phyloP scores from a whole-genome alignment of 73 alveolate species.

The Paramecium sonneborni region DNA sequence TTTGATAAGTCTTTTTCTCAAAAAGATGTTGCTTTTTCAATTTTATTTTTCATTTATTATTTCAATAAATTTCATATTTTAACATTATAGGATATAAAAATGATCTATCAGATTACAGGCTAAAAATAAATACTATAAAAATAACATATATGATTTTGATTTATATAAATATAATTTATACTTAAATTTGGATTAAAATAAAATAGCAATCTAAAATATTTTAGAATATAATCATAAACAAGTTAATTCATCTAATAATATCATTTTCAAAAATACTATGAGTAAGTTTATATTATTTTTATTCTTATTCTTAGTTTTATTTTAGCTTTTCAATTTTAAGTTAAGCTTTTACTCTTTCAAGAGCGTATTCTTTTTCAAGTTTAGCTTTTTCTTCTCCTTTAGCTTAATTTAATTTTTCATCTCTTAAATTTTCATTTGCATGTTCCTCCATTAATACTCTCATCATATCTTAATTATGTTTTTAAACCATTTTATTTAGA shows the following conservation, averaged over 20 bases:
- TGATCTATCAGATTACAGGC: background rate
- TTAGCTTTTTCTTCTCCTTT: background rate
- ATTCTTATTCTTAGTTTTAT: background rate
- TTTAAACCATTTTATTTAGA: background rate
- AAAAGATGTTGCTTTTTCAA: too few relatives aligned
- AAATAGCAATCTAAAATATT: background rate
- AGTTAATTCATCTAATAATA: background rate
- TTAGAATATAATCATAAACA: background rate
- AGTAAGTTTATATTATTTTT: background rate
- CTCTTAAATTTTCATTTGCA: slow-evolving; percentile 1
- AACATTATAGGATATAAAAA: background rate
- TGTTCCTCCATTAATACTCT: slow-evolving; percentile 14
- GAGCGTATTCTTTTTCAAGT: background rate
- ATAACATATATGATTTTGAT: background rate
- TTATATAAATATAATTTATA: background rate
- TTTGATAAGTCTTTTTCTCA: background rate
- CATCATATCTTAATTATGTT: slow-evolving; percentile 19
- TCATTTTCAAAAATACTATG: background rate
- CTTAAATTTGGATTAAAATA: background rate
- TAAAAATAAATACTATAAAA: background rate
- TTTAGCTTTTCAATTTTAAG: background rate
- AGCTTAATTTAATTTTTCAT: background rate
- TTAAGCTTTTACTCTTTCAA: slow-evolving; percentile 25
- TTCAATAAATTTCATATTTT: background rate
- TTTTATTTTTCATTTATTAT: too few relatives aligned